Evolutionary conservation across 345 rosid species (phyloP).

Genomic region (Brassica nigra): DNA sequence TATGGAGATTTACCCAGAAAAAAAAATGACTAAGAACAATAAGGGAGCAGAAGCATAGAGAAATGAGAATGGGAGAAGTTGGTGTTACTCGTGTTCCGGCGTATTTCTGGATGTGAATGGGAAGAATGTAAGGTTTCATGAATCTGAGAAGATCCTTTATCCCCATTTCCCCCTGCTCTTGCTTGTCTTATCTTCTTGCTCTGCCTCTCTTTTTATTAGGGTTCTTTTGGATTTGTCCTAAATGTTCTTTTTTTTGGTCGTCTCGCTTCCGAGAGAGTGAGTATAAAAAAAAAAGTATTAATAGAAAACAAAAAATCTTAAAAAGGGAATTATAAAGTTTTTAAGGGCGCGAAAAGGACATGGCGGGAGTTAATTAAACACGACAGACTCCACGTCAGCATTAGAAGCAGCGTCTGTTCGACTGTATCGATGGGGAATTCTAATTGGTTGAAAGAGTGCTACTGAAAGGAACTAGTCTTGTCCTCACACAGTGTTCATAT

Average conservation of each 20-base stretch:
- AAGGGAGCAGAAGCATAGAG: not conserved
- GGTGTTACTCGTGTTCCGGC: conserved; percentile 66
- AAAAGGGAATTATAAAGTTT: not conserved
- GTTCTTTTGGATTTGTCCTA: conserved; percentile 7
- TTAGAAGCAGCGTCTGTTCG: not conserved
- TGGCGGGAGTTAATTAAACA: conserved; percentile 28
- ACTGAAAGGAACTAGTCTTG: not conserved
- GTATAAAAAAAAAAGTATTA: not conserved
- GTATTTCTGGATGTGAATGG: conserved; percentile 75
- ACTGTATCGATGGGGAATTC: not conserved
- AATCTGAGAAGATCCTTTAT: conserved; percentile 87
- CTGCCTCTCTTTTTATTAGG: conserved; percentile 32
- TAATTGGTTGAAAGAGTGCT: not conserved
- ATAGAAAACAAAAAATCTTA: not conserved
- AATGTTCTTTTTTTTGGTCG: not conserved
- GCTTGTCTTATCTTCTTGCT: conserved; percentile 31
- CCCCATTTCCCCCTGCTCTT: conserved; percentile 51
- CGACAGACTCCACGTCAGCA: not conserved
- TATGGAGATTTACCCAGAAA: conserved; percentile 15
- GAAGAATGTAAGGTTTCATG: conserved; percentile 77
- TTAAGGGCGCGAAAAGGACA: conserved; percentile 28
- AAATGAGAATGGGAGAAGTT: not conserved
- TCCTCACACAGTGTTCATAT: not conserved
- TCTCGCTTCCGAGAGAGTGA: not conserved
- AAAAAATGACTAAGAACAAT: not conserved